Conservation (phyloP, 2,329 filamentous ascomycete species). For the Sporothrix variecibatus region DNA sequence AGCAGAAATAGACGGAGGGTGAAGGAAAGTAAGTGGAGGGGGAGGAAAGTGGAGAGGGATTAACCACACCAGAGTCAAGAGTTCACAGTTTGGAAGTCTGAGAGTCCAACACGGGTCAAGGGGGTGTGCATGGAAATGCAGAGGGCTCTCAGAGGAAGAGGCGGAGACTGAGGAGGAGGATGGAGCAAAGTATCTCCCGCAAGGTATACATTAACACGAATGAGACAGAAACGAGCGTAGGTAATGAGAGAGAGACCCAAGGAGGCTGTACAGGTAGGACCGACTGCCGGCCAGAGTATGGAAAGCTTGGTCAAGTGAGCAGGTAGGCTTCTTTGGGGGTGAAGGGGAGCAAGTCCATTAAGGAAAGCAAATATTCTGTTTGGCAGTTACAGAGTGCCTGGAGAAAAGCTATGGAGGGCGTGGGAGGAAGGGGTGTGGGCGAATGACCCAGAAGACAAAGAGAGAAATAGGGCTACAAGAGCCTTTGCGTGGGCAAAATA, state of each 20-base stretch:
- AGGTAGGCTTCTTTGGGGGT: background rate
- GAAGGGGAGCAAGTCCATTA: background rate
- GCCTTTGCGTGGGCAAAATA: background rate
- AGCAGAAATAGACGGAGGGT: conserved; percentile 35
- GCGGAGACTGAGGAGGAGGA: background rate
- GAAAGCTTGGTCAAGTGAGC: background rate
- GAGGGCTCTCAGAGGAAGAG: background rate
- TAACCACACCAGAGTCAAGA: background rate
- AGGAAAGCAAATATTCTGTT: background rate
- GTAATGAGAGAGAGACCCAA: too few species aligned
- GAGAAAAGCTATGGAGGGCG: background rate
- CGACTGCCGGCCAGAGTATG: background rate
- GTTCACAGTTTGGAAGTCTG: background rate
- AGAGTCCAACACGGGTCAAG: background rate
- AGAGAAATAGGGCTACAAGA: background rate
- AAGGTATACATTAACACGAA: background rate
- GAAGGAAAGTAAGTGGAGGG: background rate
- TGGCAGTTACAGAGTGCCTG: background rate
- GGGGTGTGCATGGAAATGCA: conserved; percentile 28
- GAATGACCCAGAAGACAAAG: background rate
- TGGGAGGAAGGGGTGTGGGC: background rate
- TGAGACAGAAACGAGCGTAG: background rate
- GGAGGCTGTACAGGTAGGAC: background rate
- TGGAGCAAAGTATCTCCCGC: background rate
- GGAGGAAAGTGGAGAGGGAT: background rate